A percentile compares a stretch with the other conserved stretches of the same genome.
phyloP scores from a whole-genome alignment of 495 filamentous ascomycete genomes.

The Chaetomium tenue region DNA sequence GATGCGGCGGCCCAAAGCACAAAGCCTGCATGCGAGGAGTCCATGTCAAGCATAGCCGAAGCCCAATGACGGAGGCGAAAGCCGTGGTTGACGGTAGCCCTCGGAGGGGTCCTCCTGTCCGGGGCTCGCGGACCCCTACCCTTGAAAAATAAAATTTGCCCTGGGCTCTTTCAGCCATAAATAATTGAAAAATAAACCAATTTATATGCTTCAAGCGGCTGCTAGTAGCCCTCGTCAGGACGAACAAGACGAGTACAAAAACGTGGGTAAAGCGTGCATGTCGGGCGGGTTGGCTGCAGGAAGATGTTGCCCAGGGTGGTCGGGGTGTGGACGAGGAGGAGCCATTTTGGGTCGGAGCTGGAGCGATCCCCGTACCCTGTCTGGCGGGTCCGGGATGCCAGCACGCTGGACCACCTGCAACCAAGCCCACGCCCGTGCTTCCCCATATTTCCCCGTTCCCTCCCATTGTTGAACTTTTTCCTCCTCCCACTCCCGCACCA shows the following conservation, averaged over 20 bases:
- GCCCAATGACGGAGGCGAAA: constrained; percentile 10
- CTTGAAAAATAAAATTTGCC: constrained; percentile 30
- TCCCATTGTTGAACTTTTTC: constrained; percentile 41
- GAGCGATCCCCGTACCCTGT: constrained; percentile 28
- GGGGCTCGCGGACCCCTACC: constrained; percentile 36
- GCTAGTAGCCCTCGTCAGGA: constrained; percentile 27
- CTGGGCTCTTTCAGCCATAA: constrained; percentile 14
- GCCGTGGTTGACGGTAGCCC: constrained; percentile 23
- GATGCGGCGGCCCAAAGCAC: neutral
- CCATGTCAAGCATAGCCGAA: neutral
- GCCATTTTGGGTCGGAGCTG: constrained; percentile 33
- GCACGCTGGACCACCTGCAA: constrained; percentile 23
- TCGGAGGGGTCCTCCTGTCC: constrained; percentile 17
- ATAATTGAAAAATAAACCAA: constrained; percentile 29
- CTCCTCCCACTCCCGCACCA: constrained; percentile 26
- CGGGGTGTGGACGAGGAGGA: constrained; percentile 34
- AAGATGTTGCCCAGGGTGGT: constrained; percentile 30
- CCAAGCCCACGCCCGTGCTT: constrained; percentile 25
- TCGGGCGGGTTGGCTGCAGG: constrained; percentile 17
- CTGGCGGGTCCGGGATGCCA: constrained; percentile 34
- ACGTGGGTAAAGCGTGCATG: constrained; percentile 26
- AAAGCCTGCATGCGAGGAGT: neutral
- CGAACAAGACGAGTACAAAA: constrained; percentile 38
- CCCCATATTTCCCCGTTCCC: constrained; percentile 32
- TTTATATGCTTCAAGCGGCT: constrained; percentile 24